Evolutionary conservation across 257 asterid species (phyloP), one percentile per base, ranked within the genome.

Genomic region (Euphrasia confusa): DNA sequence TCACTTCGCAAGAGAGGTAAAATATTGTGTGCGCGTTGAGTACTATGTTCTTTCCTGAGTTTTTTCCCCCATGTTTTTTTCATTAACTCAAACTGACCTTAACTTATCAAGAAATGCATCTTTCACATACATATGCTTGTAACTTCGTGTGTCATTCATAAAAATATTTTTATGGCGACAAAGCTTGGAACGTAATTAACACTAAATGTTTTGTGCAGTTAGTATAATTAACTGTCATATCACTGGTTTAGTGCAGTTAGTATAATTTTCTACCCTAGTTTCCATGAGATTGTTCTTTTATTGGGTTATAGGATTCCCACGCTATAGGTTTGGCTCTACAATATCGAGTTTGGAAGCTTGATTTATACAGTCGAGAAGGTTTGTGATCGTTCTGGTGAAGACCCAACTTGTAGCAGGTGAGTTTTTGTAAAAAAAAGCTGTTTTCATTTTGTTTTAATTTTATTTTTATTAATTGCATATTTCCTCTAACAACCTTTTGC

Each of bases 301-400:
- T 61, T 62, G 74, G 68, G 28, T 48, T 37, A 14, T 67, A 58
- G 17, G 56, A 66, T 79, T 61, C 61, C 74, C 55, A 12, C 61
- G 59, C 21, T 80, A 71, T 72, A 93, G 99, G 95, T 93, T 50
- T 93, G 99, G 99, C 78, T 89, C 70, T 73, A 81, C 71, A 72
- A 68, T 49, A 13, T 71, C 18, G 81, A 81, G 62, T 60, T 75
- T 15, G 95, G 78, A 74, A 89, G 83, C 76, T 76, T 89, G 15
- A 70, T 75, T 62, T 84, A 75, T 64, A 54, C 80, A 24, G 76
- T 70, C n/a, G 99, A 93, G 80, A 81, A 73, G 74, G 80, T 85
- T 62, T 93, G 99, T 57, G 99, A 89, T 74, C 79, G 70, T 71
- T 93, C 99, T 21, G 99, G 99, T 47, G 99, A 93, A 78, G 99